Evolutionary conservation across 2,329 filamentous ascomycete species (phyloP), one percentile per base, ranked within the genome.

Genomic region (Blastomyces percursus): DNA sequence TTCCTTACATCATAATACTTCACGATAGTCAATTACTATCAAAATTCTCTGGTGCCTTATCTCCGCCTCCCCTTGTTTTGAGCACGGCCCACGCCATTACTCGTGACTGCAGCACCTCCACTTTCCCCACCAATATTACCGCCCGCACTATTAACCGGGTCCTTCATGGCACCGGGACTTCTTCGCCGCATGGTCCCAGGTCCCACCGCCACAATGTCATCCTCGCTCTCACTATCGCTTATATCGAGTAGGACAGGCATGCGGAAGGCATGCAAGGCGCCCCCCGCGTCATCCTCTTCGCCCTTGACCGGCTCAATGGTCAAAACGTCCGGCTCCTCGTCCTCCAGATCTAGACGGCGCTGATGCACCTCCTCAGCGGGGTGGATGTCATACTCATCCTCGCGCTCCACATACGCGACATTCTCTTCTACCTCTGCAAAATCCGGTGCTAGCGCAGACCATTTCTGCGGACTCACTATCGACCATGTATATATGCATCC

Each of bases 381-480:
- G 72, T 97, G 94, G 62, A 97, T 95, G 74, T 99, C 95, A 69
- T 99, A 99, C 72, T 99, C 94, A 73, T 99, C 94, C 76, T 99
- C 94, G 62, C 85, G 84, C 75, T 99, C 94, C 51, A 95, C 85
- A 72, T 99, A 99, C 73, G 97, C 91, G 27, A 96, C 91, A 69
- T 99, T 99, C 76, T 99, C 94, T 76, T 99, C 94, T 16, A 99
- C 91, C 75, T 99, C 94, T 50, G 87, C 89, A 75, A 99, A 99
- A 75, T 99, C 95, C 0, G 94, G 94, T 6, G 95, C 95, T 38
- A 99, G 82, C 1, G 94, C 93, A 19, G 92, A 96, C 95, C 94
- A 99, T 69, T 94, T 89, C 72, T 99, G 95, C 11, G 94, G 93
- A 61, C 90, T 94, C 50, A 93, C 86, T 62, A 96, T 94, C 5